Base-by-base conservation (phyloP, 2,329 filamentous ascomycete genomes). In the Colletotrichum eremochloae region DNA sequence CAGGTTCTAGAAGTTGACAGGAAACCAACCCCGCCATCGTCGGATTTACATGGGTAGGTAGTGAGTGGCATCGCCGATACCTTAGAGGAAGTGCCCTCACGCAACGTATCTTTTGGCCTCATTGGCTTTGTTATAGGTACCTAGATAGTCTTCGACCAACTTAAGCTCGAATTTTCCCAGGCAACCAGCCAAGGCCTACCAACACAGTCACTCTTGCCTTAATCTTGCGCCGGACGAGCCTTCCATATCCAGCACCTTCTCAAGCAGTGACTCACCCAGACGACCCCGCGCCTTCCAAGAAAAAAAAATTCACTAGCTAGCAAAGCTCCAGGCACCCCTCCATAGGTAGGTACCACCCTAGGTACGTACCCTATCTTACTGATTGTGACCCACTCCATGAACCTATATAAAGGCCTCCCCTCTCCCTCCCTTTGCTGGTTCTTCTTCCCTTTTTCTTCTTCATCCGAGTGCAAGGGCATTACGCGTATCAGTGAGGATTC, bases 401-500 rank as follows among this genome's bases (percentile, higher is more conserved):
- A 33, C 7, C 58, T 76, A 76, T 74, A 71, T 65, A 76, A 68
- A 9, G 33, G 46, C 31, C 56, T 68, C 50, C 62, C 48, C 60
- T 40, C 55, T 57, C 63, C 56, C 9, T 5, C 2, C n/a, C 0
- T 3, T 61, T 58, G 56, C 11, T 11, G 7, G 38, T 72, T 69
- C 68, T 77, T 79, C 79, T 79, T 79, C 79, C 79, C 78, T 79
- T 78, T 77, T 80, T 84, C 86, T 81, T 81, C 75, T 81, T 84
- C 83, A 90, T 90, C 87, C 85, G 81, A 87, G 90, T 92, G 91
- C 91, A 91, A 84, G 90, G 91, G 92, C 91, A 89, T 92, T 92
- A 93, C 88, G 90, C 89, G 89, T 91, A 90, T 89, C 91, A 92
- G 91, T 94, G 92, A 94, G 90, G 92, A 94, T 91, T 91, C 89